A percentile compares a stretch with the other conserved stretches of the same genome.
Conservation (phyloP, 2,329 filamentous ascomycete species). For the Aureobasidium sp. region DNA sequence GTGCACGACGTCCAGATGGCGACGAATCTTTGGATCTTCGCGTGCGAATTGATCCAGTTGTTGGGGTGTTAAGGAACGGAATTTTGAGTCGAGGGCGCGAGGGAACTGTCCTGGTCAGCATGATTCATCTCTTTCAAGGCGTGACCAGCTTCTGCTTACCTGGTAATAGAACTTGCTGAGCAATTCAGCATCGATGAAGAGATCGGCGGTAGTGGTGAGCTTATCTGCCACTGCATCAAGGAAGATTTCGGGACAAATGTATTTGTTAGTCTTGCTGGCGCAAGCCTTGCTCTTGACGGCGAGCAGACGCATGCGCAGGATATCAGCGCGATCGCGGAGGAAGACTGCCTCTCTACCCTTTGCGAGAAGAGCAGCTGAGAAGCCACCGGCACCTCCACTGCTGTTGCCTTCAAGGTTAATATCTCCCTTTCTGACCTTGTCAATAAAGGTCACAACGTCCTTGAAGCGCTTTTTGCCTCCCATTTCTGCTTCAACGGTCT, state of each 20-base stretch:
- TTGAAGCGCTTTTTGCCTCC: constrained; percentile 76
- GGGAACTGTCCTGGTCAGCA: constrained; percentile 52
- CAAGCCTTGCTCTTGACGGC: constrained; percentile 91
- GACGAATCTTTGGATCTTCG: constrained; percentile 82
- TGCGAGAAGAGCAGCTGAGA: constrained; percentile 75
- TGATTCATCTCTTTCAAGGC: not conserved
- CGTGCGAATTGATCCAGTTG: constrained; percentile 85
- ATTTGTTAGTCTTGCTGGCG: constrained; percentile 75
- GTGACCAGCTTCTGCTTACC: constrained; percentile 18
- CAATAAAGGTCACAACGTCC: constrained; percentile 86
- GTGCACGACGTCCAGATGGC: constrained; percentile 84
- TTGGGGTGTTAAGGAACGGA: constrained; percentile 59
- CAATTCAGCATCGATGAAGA: constrained; percentile 95
- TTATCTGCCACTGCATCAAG: constrained; percentile 96
- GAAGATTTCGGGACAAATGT: constrained; percentile 94
- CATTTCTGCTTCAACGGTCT: constrained; percentile 64
- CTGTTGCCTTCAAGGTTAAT: constrained; percentile 68
- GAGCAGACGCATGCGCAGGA: constrained; percentile 80
- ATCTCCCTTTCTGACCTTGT: constrained; percentile 80
- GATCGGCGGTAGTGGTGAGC: constrained; percentile 84
- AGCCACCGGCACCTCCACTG: constrained; percentile 79
- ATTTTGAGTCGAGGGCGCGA: constrained; percentile 75
- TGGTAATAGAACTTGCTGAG: constrained; percentile 97
- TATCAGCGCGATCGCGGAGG: constrained; percentile 80
- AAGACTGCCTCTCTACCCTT: constrained; percentile 82